Base-by-base conservation (phyloP, 2,329 filamentous ascomycete species). In the Neonectria magnoliae region DNA sequence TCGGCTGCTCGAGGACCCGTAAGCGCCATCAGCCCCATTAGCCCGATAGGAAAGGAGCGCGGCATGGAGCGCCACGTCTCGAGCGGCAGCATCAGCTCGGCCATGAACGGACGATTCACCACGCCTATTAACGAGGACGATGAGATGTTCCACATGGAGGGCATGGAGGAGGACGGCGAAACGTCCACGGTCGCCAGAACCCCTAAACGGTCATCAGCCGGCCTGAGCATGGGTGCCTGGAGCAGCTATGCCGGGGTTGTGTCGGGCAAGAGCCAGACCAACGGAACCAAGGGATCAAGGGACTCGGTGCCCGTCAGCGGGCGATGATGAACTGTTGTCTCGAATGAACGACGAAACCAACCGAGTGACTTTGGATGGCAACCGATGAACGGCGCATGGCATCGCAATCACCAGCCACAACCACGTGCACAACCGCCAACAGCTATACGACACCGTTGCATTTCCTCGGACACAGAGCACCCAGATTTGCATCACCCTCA, bases 121-220 rank as follows among this genome's bases (percentile, higher is more conserved):
- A 90, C 87, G 1, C 88, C 88, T 3, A 90, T 90, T 66, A 88
- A 90, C 64, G 88, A 90, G 73, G 88, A 90, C 70, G 87, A 90
- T 60, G 82, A 86, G 4, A 84, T 87, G 27, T 89, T 90, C 68
- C 85, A 90, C 14, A 90, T 90, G 74, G 72, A 73, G 47, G 87
- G 81, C 72, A 90, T 90, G 88, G 88, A 90, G 69, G 87, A 88
- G 60, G 86, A 87, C 27, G 85, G 87, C 22, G 87, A 88, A 9
- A 51, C 29, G 33, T 79, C 83, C 22, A 79, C 84, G 41, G 77
- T 77, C 18, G 78, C 80, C 60, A 79, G 81, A 45, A 80, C 81
- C 10, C 78, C 83, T 56, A 87, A 87, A 77, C 82, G 85, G 60
- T 80, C 76, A 2, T 85, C 85, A 2, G 82, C 81, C 5, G 81